Conservation (phyloP, 139 green algal species). For the Parachlorella kessleri region DNA sequence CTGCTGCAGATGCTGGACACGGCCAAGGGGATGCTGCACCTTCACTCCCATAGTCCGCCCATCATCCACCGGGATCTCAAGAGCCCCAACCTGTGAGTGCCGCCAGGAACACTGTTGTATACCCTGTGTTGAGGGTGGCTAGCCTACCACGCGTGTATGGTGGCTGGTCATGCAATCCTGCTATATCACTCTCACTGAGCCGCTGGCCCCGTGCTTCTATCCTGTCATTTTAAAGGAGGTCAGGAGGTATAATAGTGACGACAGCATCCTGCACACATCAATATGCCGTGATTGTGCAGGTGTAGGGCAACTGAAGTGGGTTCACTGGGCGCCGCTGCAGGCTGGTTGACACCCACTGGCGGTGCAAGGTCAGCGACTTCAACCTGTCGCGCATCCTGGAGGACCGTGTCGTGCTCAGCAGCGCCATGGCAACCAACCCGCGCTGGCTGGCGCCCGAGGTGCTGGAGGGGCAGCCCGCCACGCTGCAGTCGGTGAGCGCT, state of each 20-base stretch:
- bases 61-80: conserved; percentile 34
- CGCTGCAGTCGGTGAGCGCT: too few relatives aligned
- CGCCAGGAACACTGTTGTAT: too few relatives aligned
- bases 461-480: conserved; percentile 47
- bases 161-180: too few relatives aligned
- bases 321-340: too few relatives aligned
- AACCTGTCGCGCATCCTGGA: conserved; percentile 63
- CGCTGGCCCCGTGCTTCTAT: background rate
- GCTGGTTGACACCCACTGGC: conserved; percentile 62
- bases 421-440: conserved; percentile 59
- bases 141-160: too few relatives aligned
- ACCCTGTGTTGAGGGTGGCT: too few relatives aligned
- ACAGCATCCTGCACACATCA: too few relatives aligned
- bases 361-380: conserved; percentile 66
- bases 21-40: conserved; percentile 70
- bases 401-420: conserved; percentile 43
- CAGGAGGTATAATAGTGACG: too few relatives aligned
- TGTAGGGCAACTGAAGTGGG: too few relatives aligned
- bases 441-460: conserved; percentile 70
- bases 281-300: too few relatives aligned
- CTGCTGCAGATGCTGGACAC: conserved; percentile 59
- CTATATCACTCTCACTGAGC: background rate
- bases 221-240: too few relatives aligned
- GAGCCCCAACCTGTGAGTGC: too few relatives aligned
- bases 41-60: conserved; percentile 45